phyloP scores from a whole-genome alignment of 179 eudicot genomes.

The Pouteria campechiana region DNA sequence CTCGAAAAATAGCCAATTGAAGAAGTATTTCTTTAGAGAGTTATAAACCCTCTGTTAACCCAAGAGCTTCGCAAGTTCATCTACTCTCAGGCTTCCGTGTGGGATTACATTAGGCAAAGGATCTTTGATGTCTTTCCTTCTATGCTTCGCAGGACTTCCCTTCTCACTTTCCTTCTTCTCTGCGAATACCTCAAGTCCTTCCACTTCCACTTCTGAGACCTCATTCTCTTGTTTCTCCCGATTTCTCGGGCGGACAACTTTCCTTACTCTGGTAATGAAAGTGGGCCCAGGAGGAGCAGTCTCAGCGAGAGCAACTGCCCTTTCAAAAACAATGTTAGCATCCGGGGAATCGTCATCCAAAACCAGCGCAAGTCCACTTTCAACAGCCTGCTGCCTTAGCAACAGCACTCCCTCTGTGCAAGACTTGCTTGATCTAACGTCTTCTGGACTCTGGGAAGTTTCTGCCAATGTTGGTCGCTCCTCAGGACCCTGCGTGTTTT shows the following conservation, averaged over 20 bases:
- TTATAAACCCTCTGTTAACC: slow-evolving; percentile 51
- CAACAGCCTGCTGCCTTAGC: slow-evolving; percentile 64
- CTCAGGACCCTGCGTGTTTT: slow-evolving; percentile 2
- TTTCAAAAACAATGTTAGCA: slow-evolving; percentile 55
- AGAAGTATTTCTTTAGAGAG: too few species aligned
- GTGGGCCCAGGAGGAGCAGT: slow-evolving; percentile 69
- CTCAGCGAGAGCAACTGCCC: slow-evolving; percentile 53
- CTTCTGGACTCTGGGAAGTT: too few species aligned
- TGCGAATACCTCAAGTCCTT: slow-evolving; percentile 12
- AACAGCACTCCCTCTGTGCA: slow-evolving; percentile 34
- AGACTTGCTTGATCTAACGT: too few species aligned
- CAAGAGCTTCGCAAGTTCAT: slow-evolving; percentile 87
- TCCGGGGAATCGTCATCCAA: slow-evolving; percentile 43
- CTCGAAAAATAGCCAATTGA: too few species aligned
- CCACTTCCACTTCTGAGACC: slow-evolving; percentile 8
- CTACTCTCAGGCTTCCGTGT: slow-evolving; percentile 64
- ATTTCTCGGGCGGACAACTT: slow-evolving; percentile 10
- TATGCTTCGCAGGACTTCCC: slow-evolving; percentile 22
- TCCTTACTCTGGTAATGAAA: slow-evolving; percentile 29
- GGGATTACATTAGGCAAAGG: slow-evolving; percentile 42
- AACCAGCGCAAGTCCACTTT: slow-evolving; percentile 49
- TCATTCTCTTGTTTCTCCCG: slow-evolving; percentile 24
- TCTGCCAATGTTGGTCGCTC: slow-evolving; percentile 1
- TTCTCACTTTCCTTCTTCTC: slow-evolving; percentile 21
- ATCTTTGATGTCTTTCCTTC: slow-evolving; percentile 17